Evolutionary conservation across 345 rosid species (phyloP).

Genomic region (Euphorbia pulcherrima): DNA sequence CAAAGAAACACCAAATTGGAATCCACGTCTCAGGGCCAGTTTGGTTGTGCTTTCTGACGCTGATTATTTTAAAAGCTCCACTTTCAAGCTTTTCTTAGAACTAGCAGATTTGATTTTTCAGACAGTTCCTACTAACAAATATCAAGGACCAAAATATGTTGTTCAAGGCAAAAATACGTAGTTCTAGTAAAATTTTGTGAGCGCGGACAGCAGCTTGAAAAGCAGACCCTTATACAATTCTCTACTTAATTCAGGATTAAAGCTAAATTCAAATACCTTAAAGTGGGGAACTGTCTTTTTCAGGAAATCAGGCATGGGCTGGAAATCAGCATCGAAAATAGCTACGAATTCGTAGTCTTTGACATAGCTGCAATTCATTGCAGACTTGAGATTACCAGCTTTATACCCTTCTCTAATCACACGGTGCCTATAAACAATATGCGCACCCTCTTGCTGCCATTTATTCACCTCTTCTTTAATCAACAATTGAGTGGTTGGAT

Average conservation of each 20-base stretch:
- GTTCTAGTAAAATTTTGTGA: too few relatives aligned
- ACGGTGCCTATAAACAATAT: constrained; percentile 77
- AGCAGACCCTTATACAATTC: too few relatives aligned
- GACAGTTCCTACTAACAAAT: too few relatives aligned
- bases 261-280: constrained; percentile 41
- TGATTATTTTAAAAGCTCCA: too few relatives aligned
- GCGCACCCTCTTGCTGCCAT: constrained; percentile 84
- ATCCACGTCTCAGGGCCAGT: too few relatives aligned
- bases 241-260: neutral
- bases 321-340: constrained; percentile 93
- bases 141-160: too few relatives aligned
- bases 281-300: constrained; percentile 82
- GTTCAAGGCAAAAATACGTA: too few relatives aligned
- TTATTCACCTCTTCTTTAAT: constrained; percentile 81
- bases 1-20: neutral
- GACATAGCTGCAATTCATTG: constrained; percentile 87
- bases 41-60: too few relatives aligned
- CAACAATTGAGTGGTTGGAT: constrained; percentile 57
- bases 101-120: too few relatives aligned
- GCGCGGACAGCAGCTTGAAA: too few relatives aligned
- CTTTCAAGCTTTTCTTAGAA: too few relatives aligned
- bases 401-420: constrained; percentile 84
- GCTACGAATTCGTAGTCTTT: constrained; percentile 89
- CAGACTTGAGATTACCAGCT: constrained; percentile 96
- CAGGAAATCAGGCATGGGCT: constrained; percentile 80